A percentile compares a stretch with the other conserved stretches of the same genome.
Evolutionary conservation across 345 rosid genomes (phyloP).

Genomic region (Excoecaria agallocha): DNA sequence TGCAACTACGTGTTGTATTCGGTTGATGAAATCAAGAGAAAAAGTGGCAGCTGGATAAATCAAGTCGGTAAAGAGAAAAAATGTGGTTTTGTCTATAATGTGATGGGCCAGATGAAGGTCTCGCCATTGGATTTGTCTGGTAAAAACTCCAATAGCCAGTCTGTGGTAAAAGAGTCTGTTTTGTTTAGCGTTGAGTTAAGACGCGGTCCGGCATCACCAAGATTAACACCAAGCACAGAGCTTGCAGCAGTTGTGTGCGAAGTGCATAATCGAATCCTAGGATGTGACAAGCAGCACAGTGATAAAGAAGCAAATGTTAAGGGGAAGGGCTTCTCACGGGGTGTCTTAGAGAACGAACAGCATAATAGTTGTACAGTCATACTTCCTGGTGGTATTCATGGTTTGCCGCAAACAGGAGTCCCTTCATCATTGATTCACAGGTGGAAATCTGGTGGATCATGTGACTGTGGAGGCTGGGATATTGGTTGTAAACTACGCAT

Average conservation of each 20-base stretch:
- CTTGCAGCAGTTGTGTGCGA: constrained; percentile 61
- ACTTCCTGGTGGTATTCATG: constrained; percentile 77
- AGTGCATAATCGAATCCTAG: constrained; percentile 23
- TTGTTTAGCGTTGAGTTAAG: constrained; percentile 45
- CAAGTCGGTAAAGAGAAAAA: constrained; percentile 56
- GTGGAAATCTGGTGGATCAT: constrained; percentile 72
- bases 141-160: constrained; percentile 29
- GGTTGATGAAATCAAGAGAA: constrained; percentile 61
- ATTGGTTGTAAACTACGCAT: constrained; percentile 68
- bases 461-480: constrained; percentile 99
- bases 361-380: constrained; percentile 38
- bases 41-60: constrained; percentile 60
- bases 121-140: constrained; percentile 27
- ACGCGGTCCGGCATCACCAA: constrained; percentile 36
- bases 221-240: constrained; percentile 41
- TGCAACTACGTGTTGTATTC: constrained; percentile 57
- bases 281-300: constrained; percentile 17
- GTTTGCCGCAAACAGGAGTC: constrained; percentile 55
- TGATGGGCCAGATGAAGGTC: constrained; percentile 61
- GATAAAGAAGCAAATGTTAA: constrained; percentile 12
- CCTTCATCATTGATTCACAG: constrained; percentile 71
- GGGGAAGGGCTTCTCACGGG: constrained; percentile 19
- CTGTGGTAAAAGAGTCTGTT: constrained; percentile 54
- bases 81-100: constrained; percentile 47
- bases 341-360: constrained; percentile 22